A percentile compares a stretch with the other conserved stretches of the same genome.
These are phyloP conservation scores for Cryptococcus sp. DNA, from an alignment of 1,284 basidiomycete species.

Conservation along the genomic window DNA sequence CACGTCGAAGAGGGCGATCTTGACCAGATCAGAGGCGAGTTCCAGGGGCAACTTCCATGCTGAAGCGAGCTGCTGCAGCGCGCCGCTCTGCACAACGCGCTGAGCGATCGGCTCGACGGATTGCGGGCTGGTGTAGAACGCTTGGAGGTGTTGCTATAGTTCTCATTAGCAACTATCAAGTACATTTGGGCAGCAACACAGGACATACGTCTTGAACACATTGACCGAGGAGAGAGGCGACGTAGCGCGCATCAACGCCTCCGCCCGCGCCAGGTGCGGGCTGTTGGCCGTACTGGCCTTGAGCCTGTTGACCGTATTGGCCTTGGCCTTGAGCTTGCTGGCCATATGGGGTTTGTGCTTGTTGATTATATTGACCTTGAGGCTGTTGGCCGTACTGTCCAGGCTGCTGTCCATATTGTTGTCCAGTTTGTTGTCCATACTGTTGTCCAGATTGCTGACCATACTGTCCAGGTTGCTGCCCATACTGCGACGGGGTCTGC, in stretches of 20 bases:
- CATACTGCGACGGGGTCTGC: slow-evolving; percentile 8
- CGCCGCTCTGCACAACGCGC: slow-evolving; percentile 50
- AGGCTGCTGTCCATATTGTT: slow-evolving; percentile 16
- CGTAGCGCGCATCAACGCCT: slow-evolving; percentile 32
- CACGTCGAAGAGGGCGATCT: slow-evolving; percentile 53
- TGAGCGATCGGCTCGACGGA: slow-evolving; percentile 52
- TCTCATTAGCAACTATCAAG: too few species aligned
- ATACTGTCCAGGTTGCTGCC: slow-evolving; percentile 19
- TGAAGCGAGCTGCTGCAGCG: slow-evolving; percentile 47
- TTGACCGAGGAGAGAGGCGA: slow-evolving; percentile 36
- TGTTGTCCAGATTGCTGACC: slow-evolving; percentile 17
- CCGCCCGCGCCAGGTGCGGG: slow-evolving; percentile 14
- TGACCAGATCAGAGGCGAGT: slow-evolving; percentile 53
- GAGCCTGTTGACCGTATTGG: slow-evolving; percentile 10
- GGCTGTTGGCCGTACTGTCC: slow-evolving; percentile 33
- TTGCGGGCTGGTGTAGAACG: slow-evolving; percentile 54
- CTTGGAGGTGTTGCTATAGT: slow-evolving; percentile 51
- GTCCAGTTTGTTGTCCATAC: slow-evolving; percentile 19
- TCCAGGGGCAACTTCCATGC: slow-evolving; percentile 55
- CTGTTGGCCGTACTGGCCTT: slow-evolving; percentile 18
- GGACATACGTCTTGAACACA: slow-evolving; percentile 52
- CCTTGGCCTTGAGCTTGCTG: slow-evolving; percentile 24
- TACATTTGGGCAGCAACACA: too few species aligned
- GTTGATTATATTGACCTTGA: slow-evolving; percentile 33
- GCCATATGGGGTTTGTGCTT: slow-evolving; percentile 24